Percentiles rank a stretch among this genome's conserved stretches.
Evolutionary conservation across 1,139 yeast species (phyloP).

Genomic region (Wickerhamomyces sp.): DNA sequence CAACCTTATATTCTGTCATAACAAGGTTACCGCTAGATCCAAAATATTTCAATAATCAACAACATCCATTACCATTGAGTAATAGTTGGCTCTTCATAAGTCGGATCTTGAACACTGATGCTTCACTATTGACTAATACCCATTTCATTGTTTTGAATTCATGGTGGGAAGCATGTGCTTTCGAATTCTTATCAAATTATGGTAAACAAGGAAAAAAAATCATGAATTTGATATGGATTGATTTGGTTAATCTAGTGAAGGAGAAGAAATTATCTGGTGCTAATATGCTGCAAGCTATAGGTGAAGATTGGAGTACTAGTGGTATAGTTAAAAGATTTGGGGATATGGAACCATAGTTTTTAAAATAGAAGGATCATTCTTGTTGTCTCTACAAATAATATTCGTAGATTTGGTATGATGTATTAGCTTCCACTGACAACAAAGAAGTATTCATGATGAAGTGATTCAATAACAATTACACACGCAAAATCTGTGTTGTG

Average conservation of each 20-base stretch:
- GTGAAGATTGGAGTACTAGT: slow-evolving; percentile 64
- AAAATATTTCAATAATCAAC: slow-evolving; percentile 24
- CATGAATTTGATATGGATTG: slow-evolving; percentile 38
- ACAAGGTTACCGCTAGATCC: slow-evolving; percentile 36
- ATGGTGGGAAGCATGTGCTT: slow-evolving; percentile 91
- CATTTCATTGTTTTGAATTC: slow-evolving; percentile 70
- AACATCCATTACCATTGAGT: slow-evolving; percentile 49
- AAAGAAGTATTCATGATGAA: too few species aligned
- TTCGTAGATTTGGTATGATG: neutral
- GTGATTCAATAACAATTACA: too few species aligned
- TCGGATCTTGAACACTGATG: slow-evolving; percentile 56
- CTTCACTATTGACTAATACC: slow-evolving; percentile 48
- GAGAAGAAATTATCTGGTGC: slow-evolving; percentile 66
- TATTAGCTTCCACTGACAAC: too few species aligned
- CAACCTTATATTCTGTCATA: slow-evolving; percentile 74
- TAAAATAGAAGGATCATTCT: neutral
- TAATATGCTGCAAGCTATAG: slow-evolving; percentile 64
- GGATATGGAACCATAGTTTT: slow-evolving; percentile 41
- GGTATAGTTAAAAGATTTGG: slow-evolving; percentile 46
- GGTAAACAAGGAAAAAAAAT: slow-evolving; percentile 70
- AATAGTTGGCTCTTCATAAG: slow-evolving; percentile 70
- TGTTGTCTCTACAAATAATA: neutral
- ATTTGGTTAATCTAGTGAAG: slow-evolving; percentile 47
- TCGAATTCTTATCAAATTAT: slow-evolving; percentile 47
- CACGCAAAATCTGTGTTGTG: too few species aligned